Conservation (phyloP, 2,329 filamentous ascomycete genomes). For the Colletotrichum navitas region DNA sequence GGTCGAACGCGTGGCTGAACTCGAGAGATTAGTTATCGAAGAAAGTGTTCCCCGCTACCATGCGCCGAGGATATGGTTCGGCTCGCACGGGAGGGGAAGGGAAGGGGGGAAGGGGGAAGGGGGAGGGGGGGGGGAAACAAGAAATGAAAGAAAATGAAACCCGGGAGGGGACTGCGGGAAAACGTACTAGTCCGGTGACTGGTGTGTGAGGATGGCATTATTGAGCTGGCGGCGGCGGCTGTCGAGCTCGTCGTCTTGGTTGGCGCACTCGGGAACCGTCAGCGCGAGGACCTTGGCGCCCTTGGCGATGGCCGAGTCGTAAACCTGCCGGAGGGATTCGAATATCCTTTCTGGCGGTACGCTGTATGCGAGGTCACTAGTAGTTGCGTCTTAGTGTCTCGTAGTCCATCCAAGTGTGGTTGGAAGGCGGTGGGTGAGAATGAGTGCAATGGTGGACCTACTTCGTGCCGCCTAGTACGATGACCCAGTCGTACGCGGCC, state of each 20-base stretch:
- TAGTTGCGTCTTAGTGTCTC: constrained; percentile 3
- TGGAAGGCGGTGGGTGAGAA: background rate
- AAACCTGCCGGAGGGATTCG: constrained; percentile 61
- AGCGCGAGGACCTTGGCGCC: constrained; percentile 71
- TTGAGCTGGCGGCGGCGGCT: constrained; percentile 63
- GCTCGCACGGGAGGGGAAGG: background rate
- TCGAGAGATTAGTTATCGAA: constrained; percentile 8
- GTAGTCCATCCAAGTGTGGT: background rate
- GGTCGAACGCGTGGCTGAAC: constrained; percentile 67
- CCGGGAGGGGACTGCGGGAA: background rate
- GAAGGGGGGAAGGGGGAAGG: background rate
- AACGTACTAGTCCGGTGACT: constrained; percentile 65
- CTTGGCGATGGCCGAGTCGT: constrained; percentile 62
- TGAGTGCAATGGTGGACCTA: constrained; percentile 47
- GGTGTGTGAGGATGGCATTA: constrained; percentile 62
- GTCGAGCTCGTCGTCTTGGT: constrained; percentile 48
- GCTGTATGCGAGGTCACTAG: constrained; percentile 64
- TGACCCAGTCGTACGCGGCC: constrained; percentile 67
- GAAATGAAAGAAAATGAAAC: background rate
- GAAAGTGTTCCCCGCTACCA: background rate
- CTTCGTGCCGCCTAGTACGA: constrained; percentile 75
- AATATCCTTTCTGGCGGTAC: constrained; percentile 59
- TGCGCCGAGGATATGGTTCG: no score
- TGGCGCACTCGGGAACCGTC: constrained; percentile 69
- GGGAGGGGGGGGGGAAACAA: background rate